A percentile compares a stretch with the other conserved stretches of the same genome.
phyloP scores from a whole-genome alignment of 768 basidiomycete genomes.

The Lyophyllum shimeji region DNA sequence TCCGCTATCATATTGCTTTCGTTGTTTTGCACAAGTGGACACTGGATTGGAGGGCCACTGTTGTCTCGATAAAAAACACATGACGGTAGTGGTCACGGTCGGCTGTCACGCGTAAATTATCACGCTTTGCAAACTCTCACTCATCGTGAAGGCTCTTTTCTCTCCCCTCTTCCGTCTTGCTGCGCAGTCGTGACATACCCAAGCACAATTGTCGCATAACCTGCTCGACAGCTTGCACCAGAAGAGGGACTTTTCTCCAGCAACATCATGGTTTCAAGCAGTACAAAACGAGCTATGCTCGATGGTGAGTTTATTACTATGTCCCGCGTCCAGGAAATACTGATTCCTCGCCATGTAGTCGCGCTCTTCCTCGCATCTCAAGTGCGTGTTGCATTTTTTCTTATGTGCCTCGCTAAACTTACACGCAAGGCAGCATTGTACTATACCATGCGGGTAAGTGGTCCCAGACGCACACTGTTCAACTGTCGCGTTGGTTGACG shows the following conservation, averaged over 20 bases:
- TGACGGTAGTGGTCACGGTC: too few relatives aligned
- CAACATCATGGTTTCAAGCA: conserved; percentile 14
- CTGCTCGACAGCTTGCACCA: background rate
- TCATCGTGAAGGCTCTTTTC: too few relatives aligned
- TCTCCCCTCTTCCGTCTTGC: too few relatives aligned
- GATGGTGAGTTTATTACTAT: conserved; percentile 13
- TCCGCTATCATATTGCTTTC: too few relatives aligned
- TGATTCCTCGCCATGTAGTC: conserved; percentile 32
- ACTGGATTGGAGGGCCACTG: too few relatives aligned
- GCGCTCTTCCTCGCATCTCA: conserved; percentile 52
- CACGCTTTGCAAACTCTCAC: too few relatives aligned
- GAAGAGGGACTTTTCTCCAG: background rate
- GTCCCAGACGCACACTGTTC: background rate
- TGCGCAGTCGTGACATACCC: too few relatives aligned
- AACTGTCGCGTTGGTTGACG: background rate
- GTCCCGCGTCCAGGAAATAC: background rate
- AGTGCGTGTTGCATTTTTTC: conserved; percentile 32
- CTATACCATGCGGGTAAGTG: conserved; percentile 69
- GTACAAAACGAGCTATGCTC: conserved; percentile 19
- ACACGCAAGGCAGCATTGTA: conserved; percentile 69
- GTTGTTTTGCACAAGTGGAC: too few relatives aligned
- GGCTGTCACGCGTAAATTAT: too few relatives aligned
- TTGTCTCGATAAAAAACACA: too few relatives aligned
- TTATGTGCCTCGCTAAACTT: conserved; percentile 19
- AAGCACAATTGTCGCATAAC: background rate